These are phyloP conservation scores for Magnaporthiopsis incrustans DNA, from an alignment of 2,329 filamentous ascomycete species.

Conservation along the genomic window DNA sequence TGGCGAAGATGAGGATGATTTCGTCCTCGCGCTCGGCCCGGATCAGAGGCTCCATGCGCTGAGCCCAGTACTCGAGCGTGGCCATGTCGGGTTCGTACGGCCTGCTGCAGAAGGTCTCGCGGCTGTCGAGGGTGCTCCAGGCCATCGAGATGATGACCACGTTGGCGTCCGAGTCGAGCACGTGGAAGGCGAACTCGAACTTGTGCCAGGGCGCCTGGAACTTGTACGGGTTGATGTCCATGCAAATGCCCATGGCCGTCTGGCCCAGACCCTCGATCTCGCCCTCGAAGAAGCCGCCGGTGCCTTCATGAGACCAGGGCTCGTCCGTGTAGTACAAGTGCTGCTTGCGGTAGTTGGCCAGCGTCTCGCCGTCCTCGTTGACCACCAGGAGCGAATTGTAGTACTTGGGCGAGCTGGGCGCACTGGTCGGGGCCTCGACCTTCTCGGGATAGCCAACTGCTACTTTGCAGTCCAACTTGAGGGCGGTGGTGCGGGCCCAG, in stretches of 20 bases:
- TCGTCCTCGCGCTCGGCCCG: constrained; percentile 43
- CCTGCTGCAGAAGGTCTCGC: constrained; percentile 33
- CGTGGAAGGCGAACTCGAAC: constrained; percentile 47
- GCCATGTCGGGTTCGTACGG: constrained; percentile 60
- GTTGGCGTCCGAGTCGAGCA: constrained; percentile 47
- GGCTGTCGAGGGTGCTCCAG: constrained; percentile 58
- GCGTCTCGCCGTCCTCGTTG: constrained; percentile 48
- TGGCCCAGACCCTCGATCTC: constrained; percentile 39
- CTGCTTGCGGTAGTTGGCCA: constrained; percentile 53
- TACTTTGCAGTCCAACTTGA: constrained; percentile 59
- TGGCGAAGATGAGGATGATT: constrained; percentile 62
- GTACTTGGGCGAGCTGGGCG: constrained; percentile 24
- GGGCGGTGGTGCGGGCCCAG: constrained; percentile 62
- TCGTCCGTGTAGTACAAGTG: constrained; percentile 54
- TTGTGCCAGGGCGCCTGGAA: constrained; percentile 41
- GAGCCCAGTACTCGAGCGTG: constrained; percentile 68
- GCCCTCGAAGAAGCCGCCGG: constrained; percentile 39
- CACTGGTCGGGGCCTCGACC: constrained; percentile 42
- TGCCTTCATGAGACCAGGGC: constrained; percentile 51
- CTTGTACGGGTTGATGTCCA: constrained; percentile 33
- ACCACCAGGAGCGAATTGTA: constrained; percentile 50
- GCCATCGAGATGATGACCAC: constrained; percentile 70
- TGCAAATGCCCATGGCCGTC: constrained; percentile 52
- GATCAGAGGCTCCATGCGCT: constrained; percentile 59
- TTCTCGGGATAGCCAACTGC: constrained; percentile 69